A percentile compares a stretch with the other conserved stretches of the same genome.
phyloP scores from a whole-genome alignment of 106 monocot species.

The Cymbidium sinense region DNA sequence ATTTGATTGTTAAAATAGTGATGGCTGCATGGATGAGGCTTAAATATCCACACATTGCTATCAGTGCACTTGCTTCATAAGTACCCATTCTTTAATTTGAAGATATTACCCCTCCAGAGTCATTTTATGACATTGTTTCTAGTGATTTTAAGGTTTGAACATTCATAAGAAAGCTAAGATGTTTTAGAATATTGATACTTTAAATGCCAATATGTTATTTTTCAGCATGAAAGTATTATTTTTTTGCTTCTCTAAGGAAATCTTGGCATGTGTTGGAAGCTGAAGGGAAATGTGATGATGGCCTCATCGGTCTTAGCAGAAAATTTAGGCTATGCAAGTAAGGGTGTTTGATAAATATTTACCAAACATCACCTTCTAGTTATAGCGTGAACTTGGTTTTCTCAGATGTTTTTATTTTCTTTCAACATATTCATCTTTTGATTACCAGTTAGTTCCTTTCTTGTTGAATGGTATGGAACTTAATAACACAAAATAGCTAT shows the following conservation, averaged over 20 bases:
- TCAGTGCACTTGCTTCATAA: constrained; percentile 91
- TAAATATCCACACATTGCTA: constrained; percentile 87
- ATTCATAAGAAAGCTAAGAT: background rate
- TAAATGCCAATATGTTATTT: constrained; percentile 5
- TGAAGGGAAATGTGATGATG: constrained; percentile 36
- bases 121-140: constrained; percentile 80
- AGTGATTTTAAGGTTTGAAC: constrained; percentile 70
- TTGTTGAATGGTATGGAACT: constrained; percentile 35
- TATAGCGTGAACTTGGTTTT: no score
- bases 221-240: constrained; percentile 81
- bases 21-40: constrained; percentile 96
- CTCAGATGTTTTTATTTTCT: background rate
- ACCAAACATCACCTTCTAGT: background rate
- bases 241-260: constrained; percentile 71
- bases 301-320: constrained; percentile 53
- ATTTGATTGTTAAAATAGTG: constrained; percentile 38
- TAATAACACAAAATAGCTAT: constrained; percentile 53
- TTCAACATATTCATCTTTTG: background rate
- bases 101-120: constrained; percentile 64
- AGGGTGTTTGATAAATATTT: constrained; percentile 5
- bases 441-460: background rate
- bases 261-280: constrained; percentile 71
- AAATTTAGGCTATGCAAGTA: constrained; percentile 73
- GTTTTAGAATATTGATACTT: background rate
- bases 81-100: constrained; percentile 95